phyloP scores from a whole-genome alignment of 1,139 yeast genomes.

The Candida neerlandica region DNA sequence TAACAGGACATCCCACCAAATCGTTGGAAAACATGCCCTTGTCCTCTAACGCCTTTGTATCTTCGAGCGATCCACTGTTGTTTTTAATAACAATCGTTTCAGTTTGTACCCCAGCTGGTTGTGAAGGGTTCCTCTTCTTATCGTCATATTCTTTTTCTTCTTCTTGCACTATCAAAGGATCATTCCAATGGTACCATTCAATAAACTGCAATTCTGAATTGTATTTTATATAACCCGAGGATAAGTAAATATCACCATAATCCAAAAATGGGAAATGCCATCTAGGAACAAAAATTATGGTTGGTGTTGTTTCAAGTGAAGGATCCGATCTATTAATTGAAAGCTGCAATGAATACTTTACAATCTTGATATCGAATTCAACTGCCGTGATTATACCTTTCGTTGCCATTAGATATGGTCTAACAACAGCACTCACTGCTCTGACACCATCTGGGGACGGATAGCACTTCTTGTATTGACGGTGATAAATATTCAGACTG shows the following conservation, averaged over 20 bases:
- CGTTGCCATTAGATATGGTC: conserved; percentile 71
- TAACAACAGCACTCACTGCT: conserved; percentile 66
- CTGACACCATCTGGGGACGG: conserved; percentile 64
- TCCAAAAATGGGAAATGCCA: conserved; percentile 62
- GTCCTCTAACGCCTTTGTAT: conserved; percentile 24
- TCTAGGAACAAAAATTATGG: conserved; percentile 67
- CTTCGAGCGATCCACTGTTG: conserved; percentile 40
- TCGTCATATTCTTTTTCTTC: too few relatives aligned
- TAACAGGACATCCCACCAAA: conserved; percentile 23
- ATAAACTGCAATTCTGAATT: conserved; percentile 55
- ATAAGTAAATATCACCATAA: conserved; percentile 45
- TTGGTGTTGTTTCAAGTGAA: conserved; percentile 33
- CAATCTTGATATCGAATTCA: conserved; percentile 55
- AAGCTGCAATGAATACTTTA: conserved; percentile 52
- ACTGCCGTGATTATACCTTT: conserved; percentile 54
- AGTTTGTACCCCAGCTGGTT: conserved; percentile 14
- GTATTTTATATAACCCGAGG: conserved; percentile 59
- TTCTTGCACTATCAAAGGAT: conserved; percentile 7
- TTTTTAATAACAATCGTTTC: conserved; percentile 44
- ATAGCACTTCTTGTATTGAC: conserved; percentile 28
- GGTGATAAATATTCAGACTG: conserved; percentile 26
- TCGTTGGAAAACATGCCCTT: conserved; percentile 16
- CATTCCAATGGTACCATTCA: conserved; percentile 65
- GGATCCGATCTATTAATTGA: conserved; percentile 20
- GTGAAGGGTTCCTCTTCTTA: conserved; percentile 12